Conservation (phyloP, 2,329 filamentous ascomycete species). For the Paecilomyces dactylethromorphus region DNA sequence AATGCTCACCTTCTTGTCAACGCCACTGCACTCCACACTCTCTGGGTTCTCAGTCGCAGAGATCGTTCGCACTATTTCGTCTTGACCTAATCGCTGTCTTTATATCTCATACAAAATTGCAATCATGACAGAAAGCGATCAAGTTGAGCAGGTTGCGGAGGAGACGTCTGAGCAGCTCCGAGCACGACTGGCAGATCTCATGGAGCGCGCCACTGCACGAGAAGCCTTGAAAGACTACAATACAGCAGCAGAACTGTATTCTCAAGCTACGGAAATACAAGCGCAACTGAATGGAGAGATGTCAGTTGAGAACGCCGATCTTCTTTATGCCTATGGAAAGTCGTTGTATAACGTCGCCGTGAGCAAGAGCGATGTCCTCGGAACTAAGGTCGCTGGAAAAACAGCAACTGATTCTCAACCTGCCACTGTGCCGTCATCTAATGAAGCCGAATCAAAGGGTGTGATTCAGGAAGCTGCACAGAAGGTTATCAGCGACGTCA, state of each 20-base stretch:
- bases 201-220: constrained; percentile 71
- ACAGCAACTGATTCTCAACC: constrained; percentile 47
- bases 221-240: constrained; percentile 87
- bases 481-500: constrained; percentile 16
- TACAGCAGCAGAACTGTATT: constrained; percentile 79
- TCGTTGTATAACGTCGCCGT: constrained; percentile 91
- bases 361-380: constrained; percentile 88
- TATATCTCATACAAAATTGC: neutral
- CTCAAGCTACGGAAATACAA: constrained; percentile 82
- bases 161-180: constrained; percentile 33
- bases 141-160: constrained; percentile 6
- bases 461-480: constrained; percentile 16
- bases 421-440: constrained; percentile 32
- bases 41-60: neutral
- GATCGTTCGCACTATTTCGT: neutral
- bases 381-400: constrained; percentile 64
- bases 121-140: constrained; percentile 19
- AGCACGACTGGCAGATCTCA: constrained; percentile 69
- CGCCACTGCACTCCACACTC: neutral
- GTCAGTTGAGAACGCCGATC: constrained; percentile 81
- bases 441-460: constrained; percentile 15
- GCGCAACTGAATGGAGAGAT: constrained; percentile 89
- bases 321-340: constrained; percentile 90
- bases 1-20: constrained; percentile 1
- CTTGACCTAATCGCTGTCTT: neutral